A percentile compares a stretch with the other conserved stretches of the same genome.
Conservation (phyloP, 208 protist genomes). For the Trypanosoma mega region DNA sequence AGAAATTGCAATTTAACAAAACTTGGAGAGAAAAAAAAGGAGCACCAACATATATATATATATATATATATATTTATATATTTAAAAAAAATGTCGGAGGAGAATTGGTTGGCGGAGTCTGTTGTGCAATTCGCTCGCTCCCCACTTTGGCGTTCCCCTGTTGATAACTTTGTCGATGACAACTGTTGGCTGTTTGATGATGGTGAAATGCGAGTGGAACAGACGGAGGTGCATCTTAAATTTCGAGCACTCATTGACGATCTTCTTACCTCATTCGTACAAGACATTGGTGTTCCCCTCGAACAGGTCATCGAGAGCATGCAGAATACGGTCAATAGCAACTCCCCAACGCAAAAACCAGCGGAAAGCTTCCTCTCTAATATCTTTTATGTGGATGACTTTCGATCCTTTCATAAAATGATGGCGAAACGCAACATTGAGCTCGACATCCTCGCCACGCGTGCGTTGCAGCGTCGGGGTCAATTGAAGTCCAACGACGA, state of each 20-base stretch:
- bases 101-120: constrained; percentile 77
- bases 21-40: too few species aligned
- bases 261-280: constrained; percentile 78
- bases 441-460: constrained; percentile 80
- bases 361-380: constrained; percentile 59
- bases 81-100: constrained; percentile 27
- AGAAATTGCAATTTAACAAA: too few species aligned
- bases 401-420: constrained; percentile 83
- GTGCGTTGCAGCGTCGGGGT: constrained; percentile 26
- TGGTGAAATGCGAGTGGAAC: constrained; percentile 88
- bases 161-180: constrained; percentile 91
- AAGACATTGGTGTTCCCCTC: constrained; percentile 72
- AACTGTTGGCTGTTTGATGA: constrained; percentile 90
- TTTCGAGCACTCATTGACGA: constrained; percentile 83
- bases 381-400: constrained; percentile 87
- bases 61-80: background rate
- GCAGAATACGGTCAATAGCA: constrained; percentile 28
- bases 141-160: constrained; percentile 78
- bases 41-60: too few species aligned
- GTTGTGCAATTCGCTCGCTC: constrained; percentile 85
- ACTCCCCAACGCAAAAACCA: constrained; percentile 19
- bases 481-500: constrained; percentile 5
- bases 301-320: constrained; percentile 52
- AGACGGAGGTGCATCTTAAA: constrained; percentile 78
- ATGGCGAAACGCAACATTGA: constrained; percentile 92